phyloP scores from a whole-genome alignment of 2,329 filamentous ascomycete species.

The Bimuria novae-zelandiae region DNA sequence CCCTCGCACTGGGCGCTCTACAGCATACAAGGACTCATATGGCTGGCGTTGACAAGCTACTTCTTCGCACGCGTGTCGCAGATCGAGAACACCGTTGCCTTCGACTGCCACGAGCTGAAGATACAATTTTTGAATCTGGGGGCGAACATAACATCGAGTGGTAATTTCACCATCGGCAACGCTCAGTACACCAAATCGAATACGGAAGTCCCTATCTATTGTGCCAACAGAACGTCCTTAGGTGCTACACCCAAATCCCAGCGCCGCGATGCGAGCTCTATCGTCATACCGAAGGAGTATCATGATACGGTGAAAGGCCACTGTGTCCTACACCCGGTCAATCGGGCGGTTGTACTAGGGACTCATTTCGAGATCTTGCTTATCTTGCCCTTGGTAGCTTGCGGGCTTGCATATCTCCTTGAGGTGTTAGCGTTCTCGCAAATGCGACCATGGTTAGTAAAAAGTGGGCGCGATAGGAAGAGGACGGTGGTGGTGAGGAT shows the following conservation, averaged over 20 bases:
- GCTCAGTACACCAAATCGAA: no score
- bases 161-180: neutral
- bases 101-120: conserved; percentile 8
- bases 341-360: neutral
- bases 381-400: neutral
- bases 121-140: neutral
- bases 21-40: neutral
- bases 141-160: neutral
- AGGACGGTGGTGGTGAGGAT: neutral
- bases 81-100: neutral
- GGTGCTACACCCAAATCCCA: neutral
- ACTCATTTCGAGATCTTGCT: neutral
- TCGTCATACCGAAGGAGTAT: neutral
- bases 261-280: neutral
- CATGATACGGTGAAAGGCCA: neutral
- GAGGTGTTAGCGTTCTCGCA: neutral
- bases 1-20: neutral
- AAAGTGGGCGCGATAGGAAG: neutral
- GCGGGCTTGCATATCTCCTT: neutral
- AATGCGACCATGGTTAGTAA: neutral
- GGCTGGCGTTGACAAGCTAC: neutral
- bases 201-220: no score
- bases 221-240: neutral
- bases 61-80: neutral
- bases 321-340: neutral